Evolutionary conservation across 2,329 filamentous ascomycete species (phyloP).

Genomic region (Gaeumannomyces sp.): DNA sequence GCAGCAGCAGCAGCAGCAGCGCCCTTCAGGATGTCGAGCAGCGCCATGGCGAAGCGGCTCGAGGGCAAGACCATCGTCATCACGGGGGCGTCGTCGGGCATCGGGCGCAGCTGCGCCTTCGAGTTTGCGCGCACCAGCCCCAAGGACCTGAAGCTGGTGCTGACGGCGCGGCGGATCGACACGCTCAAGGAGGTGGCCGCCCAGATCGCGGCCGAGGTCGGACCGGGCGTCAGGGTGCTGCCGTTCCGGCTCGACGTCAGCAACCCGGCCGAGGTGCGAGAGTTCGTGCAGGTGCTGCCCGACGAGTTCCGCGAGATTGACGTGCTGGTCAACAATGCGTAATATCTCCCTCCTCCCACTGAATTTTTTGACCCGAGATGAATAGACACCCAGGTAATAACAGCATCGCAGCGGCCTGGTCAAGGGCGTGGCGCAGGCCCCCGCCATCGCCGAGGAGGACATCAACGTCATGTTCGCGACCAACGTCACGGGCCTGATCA

Average conservation of each 20-base stretch:
- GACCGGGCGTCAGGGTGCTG: conserved; percentile 72
- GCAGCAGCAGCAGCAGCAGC: too few species aligned
- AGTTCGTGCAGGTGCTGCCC: conserved; percentile 68
- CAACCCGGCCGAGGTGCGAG: conserved; percentile 64
- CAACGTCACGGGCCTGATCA: conserved; percentile 91
- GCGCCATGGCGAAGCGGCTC: conserved; percentile 74
- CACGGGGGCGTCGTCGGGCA: conserved; percentile 89
- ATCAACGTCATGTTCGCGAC: conserved; percentile 84
- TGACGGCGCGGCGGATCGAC: conserved; percentile 84
- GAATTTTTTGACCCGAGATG: not conserved
- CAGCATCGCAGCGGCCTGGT: conserved; percentile 64
- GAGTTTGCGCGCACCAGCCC: conserved; percentile 88
- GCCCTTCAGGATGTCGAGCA: conserved; percentile 38
- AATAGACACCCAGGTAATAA: too few species aligned
- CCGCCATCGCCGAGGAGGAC: conserved; percentile 75
- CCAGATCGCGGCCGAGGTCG: conserved; percentile 71
- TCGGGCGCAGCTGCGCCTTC: conserved; percentile 75
- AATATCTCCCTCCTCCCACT: conserved; percentile 26
- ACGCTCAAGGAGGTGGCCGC: conserved; percentile 67
- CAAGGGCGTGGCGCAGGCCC: conserved; percentile 79
- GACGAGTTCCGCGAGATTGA: conserved; percentile 80
- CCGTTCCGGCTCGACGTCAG: conserved; percentile 84
- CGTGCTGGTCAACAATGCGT: conserved; percentile 95
- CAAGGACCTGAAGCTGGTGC: conserved; percentile 69
- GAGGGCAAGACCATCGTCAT: conserved; percentile 88